These are phyloP conservation scores for Rutstroemia sp. DNA, from an alignment of 2,329 filamentous ascomycete species.

Conservation along the genomic window DNA sequence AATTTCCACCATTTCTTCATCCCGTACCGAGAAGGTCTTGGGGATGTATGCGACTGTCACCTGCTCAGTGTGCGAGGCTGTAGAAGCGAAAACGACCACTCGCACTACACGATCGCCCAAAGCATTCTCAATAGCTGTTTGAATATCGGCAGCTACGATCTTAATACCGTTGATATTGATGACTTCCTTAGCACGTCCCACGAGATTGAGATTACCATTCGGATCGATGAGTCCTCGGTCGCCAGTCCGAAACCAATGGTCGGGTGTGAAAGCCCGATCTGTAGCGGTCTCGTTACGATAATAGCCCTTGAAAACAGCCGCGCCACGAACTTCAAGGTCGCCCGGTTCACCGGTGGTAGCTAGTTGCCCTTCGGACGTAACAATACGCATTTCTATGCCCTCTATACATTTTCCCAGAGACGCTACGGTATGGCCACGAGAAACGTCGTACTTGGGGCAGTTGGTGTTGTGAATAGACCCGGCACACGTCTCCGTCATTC, in stretches of 20 bases:
- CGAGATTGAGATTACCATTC: constrained; percentile 30
- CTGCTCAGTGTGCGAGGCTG: constrained; percentile 29
- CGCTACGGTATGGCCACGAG: constrained; percentile 26
- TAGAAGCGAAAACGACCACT: constrained; percentile 33
- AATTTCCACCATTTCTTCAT: constrained; percentile 17
- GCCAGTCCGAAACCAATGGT: constrained; percentile 94
- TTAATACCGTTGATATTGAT: constrained; percentile 42
- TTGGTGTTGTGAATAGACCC: constrained; percentile 36
- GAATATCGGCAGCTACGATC: constrained; percentile 30
- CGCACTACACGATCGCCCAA: constrained; percentile 20
- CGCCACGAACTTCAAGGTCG: constrained; percentile 22
- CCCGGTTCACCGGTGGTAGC: constrained; percentile 12
- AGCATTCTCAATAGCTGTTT: constrained; percentile 31
- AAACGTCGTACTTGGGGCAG: constrained; percentile 36
- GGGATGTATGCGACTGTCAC: constrained; percentile 34
- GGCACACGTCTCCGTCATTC: constrained; percentile 48
- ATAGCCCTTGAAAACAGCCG: constrained; percentile 26
- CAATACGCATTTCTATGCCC: constrained; percentile 35
- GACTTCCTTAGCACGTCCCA: constrained; percentile 34
- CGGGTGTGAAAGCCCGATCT: constrained; percentile 56
- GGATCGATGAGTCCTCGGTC: constrained; percentile 41
- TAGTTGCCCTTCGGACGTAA: not conserved
- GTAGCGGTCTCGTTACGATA: constrained; percentile 26
- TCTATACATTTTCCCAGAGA: constrained; percentile 34
- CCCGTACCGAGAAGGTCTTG: no score